A percentile compares a stretch with the other conserved stretches of the same genome.
Conservation (phyloP, 371 early-diverging fungal genomes). For the Rhizopus arrhizus region DNA sequence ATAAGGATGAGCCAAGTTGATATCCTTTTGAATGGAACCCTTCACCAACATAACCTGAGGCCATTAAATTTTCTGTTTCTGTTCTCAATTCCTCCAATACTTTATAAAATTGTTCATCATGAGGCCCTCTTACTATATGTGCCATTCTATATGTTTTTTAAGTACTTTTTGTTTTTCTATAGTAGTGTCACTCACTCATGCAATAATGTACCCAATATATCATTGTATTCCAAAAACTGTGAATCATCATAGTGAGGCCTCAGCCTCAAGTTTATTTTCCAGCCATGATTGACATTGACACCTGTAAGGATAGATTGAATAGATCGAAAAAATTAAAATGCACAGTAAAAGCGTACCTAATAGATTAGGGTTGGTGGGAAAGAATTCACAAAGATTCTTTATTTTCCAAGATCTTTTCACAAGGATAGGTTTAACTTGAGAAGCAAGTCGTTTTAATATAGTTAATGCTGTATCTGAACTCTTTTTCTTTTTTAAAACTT, state of each 20-base stretch:
- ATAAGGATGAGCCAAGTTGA: constrained; percentile 35
- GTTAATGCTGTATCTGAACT: constrained; percentile 33
- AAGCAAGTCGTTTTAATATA: constrained; percentile 38
- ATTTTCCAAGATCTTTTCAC: constrained; percentile 59
- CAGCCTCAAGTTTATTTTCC: constrained; percentile 60
- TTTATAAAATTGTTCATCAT: constrained; percentile 66
- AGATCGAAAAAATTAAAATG: neutral
- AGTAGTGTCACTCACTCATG: constrained; percentile 53
- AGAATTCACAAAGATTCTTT: constrained; percentile 58
- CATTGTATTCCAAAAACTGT: constrained; percentile 56
- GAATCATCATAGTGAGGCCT: constrained; percentile 51
- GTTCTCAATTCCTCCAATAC: constrained; percentile 53
- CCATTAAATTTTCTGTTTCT: constrained; percentile 55
- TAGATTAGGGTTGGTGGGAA: constrained; percentile 54
- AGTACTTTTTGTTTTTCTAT: constrained; percentile 1
- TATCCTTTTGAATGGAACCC: constrained; percentile 52
- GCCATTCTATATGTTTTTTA: constrained; percentile 41
- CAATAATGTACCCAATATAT: constrained; percentile 67
- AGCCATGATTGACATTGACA: constrained; percentile 61
- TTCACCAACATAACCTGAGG: constrained; percentile 52
- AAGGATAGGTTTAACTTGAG: constrained; percentile 65
- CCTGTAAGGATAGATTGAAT: constrained; percentile 36
- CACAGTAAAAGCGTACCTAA: constrained; percentile 35
- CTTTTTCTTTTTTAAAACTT: constrained; percentile 26
- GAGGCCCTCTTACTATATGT: constrained; percentile 66